These are phyloP conservation scores for Cyanidioschyzon merolae DNA, from an alignment of 23 red algal genomes.

Conservation along the genomic window DNA sequence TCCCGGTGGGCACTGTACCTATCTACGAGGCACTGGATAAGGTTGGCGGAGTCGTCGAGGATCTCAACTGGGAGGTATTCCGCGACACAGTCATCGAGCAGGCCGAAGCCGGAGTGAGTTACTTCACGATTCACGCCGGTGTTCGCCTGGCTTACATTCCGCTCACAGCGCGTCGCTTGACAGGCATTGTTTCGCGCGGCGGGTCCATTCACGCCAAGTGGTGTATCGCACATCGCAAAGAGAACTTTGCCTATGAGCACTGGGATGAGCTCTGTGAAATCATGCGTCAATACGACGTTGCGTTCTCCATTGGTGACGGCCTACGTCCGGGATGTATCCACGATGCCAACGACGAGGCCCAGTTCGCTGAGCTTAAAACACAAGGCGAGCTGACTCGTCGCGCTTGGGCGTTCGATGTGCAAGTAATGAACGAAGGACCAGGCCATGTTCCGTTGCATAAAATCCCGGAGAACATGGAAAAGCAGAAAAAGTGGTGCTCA, in stretches of 20 bases:
- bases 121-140: conserved; percentile 97
- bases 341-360: conserved; percentile 96
- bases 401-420: conserved; percentile 88
- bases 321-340: conserved; percentile 89
- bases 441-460: conserved; percentile 97
- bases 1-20: conserved; percentile 92
- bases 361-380: conserved; percentile 92
- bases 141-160: conserved; percentile 87
- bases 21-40: conserved; percentile 99
- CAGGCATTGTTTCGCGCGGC: conserved; percentile 93
- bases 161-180: conserved; percentile 75
- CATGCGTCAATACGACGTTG: conserved; percentile 88
- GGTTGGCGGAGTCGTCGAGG: conserved; percentile 77
- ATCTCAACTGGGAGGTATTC: conserved; percentile 94
- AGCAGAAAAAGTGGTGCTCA: conserved; percentile 86
- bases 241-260: conserved; percentile 99
- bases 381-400: conserved; percentile 93
- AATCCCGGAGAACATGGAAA: conserved; percentile 96
- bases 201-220: conserved; percentile 95
- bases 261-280: conserved; percentile 99
- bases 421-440: conserved; percentile 99
- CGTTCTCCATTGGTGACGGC: conserved; percentile 95
- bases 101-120: conserved; percentile 93
- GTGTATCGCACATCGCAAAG: conserved; percentile 83
- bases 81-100: conserved; percentile 92